phyloP scores from a whole-genome alignment of 1,284 basidiomycete genomes.

The Microbotryum saponariae region DNA sequence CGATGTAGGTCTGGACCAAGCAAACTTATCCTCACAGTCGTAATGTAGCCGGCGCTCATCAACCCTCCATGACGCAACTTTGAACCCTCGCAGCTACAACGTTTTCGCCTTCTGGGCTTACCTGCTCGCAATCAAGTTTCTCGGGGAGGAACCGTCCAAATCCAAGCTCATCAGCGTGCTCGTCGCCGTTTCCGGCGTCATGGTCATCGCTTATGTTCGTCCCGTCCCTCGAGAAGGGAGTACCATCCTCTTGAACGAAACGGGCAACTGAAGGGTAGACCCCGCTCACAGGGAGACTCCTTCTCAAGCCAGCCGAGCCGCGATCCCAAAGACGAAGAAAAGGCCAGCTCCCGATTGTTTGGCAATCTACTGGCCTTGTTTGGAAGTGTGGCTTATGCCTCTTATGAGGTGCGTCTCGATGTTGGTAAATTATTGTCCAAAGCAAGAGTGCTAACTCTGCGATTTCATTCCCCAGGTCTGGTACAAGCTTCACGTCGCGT shows the following conservation, averaged over 20 bases:
- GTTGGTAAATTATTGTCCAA: conserved; percentile 34
- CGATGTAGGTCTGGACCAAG: not conserved
- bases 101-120: conserved; percentile 33
- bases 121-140: conserved; percentile 34
- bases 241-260: too few species aligned
- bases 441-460: not conserved
- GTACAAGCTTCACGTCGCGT: conserved; percentile 58
- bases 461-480: conserved; percentile 47
- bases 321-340: too few species aligned
- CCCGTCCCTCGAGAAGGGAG: too few species aligned
- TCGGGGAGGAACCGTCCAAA: conserved; percentile 45
- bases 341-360: conserved; percentile 43
- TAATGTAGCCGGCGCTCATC: too few species aligned
- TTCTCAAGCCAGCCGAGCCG: conserved; percentile 24
- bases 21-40: too few species aligned
- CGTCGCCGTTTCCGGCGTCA: conserved; percentile 64
- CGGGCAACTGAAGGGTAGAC: too few species aligned
- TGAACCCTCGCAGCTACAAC: too few species aligned
- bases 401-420: conserved; percentile 46
- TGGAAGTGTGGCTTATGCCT: conserved; percentile 59
- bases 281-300: too few species aligned
- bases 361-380: conserved; percentile 64
- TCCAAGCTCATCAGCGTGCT: conserved; percentile 59
- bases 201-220: conserved; percentile 63
- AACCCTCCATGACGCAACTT: too few species aligned